Evolutionary conservation across 129 eudicot species (phyloP).

Genomic region (Scalesia atractyloides): DNA sequence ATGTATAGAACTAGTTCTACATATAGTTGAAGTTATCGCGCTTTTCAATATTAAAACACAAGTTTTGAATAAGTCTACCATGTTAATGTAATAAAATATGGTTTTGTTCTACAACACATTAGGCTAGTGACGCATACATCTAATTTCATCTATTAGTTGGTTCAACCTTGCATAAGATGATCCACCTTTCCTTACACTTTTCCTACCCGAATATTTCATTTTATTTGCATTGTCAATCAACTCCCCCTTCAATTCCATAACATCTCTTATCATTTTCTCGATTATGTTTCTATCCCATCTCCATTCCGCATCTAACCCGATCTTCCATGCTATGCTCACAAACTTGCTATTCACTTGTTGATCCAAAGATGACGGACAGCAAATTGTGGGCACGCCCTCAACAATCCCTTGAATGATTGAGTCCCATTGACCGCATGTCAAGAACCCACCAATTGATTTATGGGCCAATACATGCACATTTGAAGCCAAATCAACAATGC

Average conservation of each 20-base stretch:
- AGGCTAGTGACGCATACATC: neutral
- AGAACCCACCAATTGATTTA: constrained; percentile 44
- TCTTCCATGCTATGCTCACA: constrained; percentile 37
- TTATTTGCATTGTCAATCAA: constrained; percentile 18
- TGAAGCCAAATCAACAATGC: constrained; percentile 39
- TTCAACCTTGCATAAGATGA: constrained; percentile 33
- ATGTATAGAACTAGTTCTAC: too few species aligned
- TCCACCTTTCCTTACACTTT: constrained; percentile 36
- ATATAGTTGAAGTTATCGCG: too few species aligned
- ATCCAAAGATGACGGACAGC: constrained; percentile 42
- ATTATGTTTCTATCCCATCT: constrained; percentile 37
- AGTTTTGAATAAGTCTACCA: too few species aligned
- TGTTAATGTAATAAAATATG: too few species aligned
- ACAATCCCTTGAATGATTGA: constrained; percentile 36
- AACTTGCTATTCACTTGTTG: constrained; percentile 44
- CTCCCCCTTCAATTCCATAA: constrained; percentile 32
- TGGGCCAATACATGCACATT: constrained; percentile 49
- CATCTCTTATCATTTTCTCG: constrained; percentile 37
- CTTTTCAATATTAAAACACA: too few species aligned
- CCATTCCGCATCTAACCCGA: constrained; percentile 39
- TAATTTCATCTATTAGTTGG: constrained; percentile 38
- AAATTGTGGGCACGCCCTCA: constrained; percentile 41
- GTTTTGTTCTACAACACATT: too few species aligned
- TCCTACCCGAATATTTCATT: constrained; percentile 19
- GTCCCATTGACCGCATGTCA: constrained; percentile 48